Evolutionary conservation across 2,329 filamentous ascomycete genomes (phyloP).

Genomic region (Fusarium sp.): DNA sequence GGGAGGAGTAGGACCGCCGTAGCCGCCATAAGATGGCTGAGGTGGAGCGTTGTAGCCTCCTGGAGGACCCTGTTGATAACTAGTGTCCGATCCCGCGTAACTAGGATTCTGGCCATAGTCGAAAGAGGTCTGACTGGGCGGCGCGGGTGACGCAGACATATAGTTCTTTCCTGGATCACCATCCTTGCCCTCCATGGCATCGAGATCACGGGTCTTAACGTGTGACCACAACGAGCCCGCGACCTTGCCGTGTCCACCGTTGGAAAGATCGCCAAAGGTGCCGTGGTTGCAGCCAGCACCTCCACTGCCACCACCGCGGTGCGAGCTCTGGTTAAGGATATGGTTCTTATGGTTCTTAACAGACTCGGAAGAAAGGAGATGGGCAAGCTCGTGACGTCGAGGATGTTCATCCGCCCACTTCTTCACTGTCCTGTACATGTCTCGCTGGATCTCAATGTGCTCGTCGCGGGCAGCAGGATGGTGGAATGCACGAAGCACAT

Average conservation of each 20-base stretch:
- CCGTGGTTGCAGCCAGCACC: conserved; percentile 54
- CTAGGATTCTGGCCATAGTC: conserved; percentile 54
- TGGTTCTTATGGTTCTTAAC: conserved; percentile 89
- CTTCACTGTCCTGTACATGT: conserved; percentile 89
- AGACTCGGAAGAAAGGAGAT: conserved; percentile 82
- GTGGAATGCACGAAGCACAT: conserved; percentile 86
- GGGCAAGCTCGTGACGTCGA: conserved; percentile 75
- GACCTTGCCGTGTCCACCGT: conserved; percentile 66
- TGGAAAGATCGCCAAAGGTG: conserved; percentile 54
- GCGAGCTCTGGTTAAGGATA: conserved; percentile 54
- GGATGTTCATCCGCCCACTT: conserved; percentile 80
- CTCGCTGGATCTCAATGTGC: conserved; percentile 79
- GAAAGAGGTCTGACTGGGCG: conserved; percentile 48
- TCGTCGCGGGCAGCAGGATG: conserved; percentile 86
- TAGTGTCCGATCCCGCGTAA: conserved; percentile 40
- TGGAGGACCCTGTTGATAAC: conserved; percentile 34
- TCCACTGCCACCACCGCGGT: conserved; percentile 45
- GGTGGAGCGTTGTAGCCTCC: conserved; percentile 43
- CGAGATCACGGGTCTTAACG: conserved; percentile 67
- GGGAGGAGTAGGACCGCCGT: conserved; percentile 45
- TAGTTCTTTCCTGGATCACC: conserved; percentile 51
- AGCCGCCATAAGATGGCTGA: conserved; percentile 48
- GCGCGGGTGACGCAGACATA: conserved; percentile 53
- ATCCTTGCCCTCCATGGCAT: conserved; percentile 63
- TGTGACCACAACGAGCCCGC: conserved; percentile 70